A percentile compares a stretch with the other conserved stretches of the same genome.
phyloP scores from a whole-genome alignment of 2,329 filamentous ascomycete genomes.

The Paramyrothecium sp. region DNA sequence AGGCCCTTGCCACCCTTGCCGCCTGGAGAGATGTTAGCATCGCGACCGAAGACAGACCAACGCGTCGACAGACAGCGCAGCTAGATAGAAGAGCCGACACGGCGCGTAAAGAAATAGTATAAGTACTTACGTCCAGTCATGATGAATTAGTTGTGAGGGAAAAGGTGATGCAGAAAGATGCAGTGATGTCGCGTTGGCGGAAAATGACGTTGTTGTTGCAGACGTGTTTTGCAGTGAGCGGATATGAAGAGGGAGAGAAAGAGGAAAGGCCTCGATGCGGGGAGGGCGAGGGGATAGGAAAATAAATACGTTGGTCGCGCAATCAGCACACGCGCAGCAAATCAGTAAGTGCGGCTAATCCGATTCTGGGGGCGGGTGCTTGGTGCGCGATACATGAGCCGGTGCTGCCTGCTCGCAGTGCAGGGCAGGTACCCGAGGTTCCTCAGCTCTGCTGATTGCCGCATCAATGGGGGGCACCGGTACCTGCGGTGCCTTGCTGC shows the following conservation, averaged over 20 bases:
- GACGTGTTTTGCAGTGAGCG: slow-evolving; percentile 16
- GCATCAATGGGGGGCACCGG: no score
- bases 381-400: background rate
- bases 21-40: slow-evolving; percentile 58
- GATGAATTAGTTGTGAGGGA: slow-evolving; percentile 39
- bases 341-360: slow-evolving; percentile 19
- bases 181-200: slow-evolving; percentile 24
- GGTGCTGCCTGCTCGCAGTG: background rate
- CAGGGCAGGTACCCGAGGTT: no score
- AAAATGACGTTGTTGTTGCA: slow-evolving; percentile 19
- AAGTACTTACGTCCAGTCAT: slow-evolving; percentile 71
- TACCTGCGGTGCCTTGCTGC: no score
- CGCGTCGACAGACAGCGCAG: background rate
- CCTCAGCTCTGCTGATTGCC: no score
- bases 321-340: slow-evolving; percentile 27
- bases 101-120: slow-evolving; percentile 5
- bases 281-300: slow-evolving; percentile 19
- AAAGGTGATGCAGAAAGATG: slow-evolving; percentile 17
- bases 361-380: background rate
- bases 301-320: slow-evolving; percentile 34
- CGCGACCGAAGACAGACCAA: background rate
- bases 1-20: slow-evolving; percentile 97
- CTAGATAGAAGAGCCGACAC: background rate
- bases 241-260: slow-evolving; percentile 15
- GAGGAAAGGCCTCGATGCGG: slow-evolving; percentile 19